Evolutionary conservation across 768 basidiomycete genomes (phyloP).

Genomic region (Chalciporus pseudorubinellus): DNA sequence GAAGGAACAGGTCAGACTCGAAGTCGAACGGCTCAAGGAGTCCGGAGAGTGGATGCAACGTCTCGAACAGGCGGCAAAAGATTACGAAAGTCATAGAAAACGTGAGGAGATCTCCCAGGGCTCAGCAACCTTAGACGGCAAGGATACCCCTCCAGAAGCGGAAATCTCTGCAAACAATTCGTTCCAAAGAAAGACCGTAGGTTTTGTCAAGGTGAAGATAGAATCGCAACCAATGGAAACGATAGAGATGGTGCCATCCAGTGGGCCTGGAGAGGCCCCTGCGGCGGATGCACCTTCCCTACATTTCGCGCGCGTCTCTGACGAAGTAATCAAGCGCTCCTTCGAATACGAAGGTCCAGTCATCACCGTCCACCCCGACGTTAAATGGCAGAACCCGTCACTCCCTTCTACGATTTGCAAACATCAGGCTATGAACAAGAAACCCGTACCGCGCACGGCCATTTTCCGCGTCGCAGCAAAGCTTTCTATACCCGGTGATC

Average conservation of each 20-base stretch:
- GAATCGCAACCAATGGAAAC: slow-evolving; percentile 1
- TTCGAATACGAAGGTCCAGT: slow-evolving; percentile 2
- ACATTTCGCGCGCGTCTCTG: not conserved
- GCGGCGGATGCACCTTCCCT: not conserved
- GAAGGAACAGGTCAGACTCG: slow-evolving; percentile 29
- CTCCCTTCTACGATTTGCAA: slow-evolving; percentile 10
- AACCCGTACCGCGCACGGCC: slow-evolving; percentile 28
- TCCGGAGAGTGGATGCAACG: slow-evolving; percentile 13
- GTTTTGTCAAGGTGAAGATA: slow-evolving; percentile 1
- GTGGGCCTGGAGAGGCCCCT: not conserved
- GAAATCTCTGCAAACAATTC: not conserved
- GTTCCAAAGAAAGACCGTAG: not conserved
- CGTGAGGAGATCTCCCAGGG: not conserved
- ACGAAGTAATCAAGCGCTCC: not conserved
- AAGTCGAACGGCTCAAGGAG: slow-evolving; percentile 12
- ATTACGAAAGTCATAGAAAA: not conserved
- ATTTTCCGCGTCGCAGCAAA: slow-evolving; percentile 43
- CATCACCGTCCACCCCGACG: slow-evolving; percentile 4
- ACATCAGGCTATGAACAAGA: slow-evolving; percentile 1
- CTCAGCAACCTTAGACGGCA: not conserved
- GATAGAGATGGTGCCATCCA: not conserved
- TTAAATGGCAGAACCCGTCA: slow-evolving; percentile 21
- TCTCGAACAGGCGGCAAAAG: not conserved
- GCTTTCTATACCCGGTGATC: slow-evolving; percentile 36
- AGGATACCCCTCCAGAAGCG: not conserved